Evolutionary conservation across 2,329 filamentous ascomycete species (phyloP), one percentile per base, ranked within the genome.

Genomic region (Clarireedia hainanense): DNA sequence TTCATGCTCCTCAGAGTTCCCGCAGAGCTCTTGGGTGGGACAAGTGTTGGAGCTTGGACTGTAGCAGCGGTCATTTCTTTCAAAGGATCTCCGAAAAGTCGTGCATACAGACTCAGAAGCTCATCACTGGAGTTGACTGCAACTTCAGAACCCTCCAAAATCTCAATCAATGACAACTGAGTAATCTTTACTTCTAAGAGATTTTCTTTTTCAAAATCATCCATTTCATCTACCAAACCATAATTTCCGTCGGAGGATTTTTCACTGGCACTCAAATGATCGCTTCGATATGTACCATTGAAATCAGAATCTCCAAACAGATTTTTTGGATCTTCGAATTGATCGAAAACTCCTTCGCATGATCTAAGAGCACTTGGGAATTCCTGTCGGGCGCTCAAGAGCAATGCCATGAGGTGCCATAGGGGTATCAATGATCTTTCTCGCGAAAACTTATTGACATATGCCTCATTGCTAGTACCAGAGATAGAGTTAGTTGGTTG

Each of bases 141-240:
- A 56, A 86, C 82, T 57, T 89, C 85, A 0, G 91, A 84, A 1
- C 91, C 91, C 68, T 96, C 91, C 3, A 89, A 74, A 15, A 94
- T 74, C 71, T 97, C 92, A 3, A 94, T 72, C 20, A 99, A 79
- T 4, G 88, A 80, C 58, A 99, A 76, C 66, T 97, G 91, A 10
- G 92, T 96, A 82, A 97, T 95, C 70, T 95, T 95, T 59, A 96
- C 84, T 70, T 97, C 89, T n/a, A 99, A 73, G 43, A 99, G 85
- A 49, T 83, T 81, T 69, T 91, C 89, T 67, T 91, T 95, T 68
- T 97, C 91, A 26, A 84, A 82, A 57, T 85, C 82, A 60, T 90
- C 86, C 83, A 96, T 89, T 46, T 88, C 83, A 61, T 92, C 87
- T 0, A 95, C 79, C 47, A 89, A 68, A 3, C 84, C 83, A 60